Percentiles rank a stretch among this genome's conserved stretches.
These are phyloP conservation scores for Rhynchosporium graminicola DNA, from an alignment of 2,329 filamentous ascomycete species.

Conservation along the genomic window DNA sequence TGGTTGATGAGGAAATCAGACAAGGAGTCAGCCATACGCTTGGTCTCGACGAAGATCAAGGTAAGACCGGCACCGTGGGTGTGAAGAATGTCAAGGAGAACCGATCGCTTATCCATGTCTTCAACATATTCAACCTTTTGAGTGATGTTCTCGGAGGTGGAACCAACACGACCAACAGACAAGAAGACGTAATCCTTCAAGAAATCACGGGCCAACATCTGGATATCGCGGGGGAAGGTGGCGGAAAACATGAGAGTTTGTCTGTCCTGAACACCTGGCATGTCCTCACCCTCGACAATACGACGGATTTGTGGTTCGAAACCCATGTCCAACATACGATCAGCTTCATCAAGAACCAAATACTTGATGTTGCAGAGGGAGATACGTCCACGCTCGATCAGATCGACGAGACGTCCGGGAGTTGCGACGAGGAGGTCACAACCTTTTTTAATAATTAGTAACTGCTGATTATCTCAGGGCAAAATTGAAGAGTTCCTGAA, in stretches of 20 bases:
- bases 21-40: conserved; percentile 97
- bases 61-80: conserved; percentile 88
- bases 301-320: conserved; percentile 99
- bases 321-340: conserved; percentile 99
- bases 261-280: conserved; percentile 79
- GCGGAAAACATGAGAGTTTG: conserved; percentile 99
- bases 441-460: conserved; percentile 46
- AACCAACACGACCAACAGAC: conserved; percentile 96
- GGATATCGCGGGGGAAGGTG: conserved; percentile 98
- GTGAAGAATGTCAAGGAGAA: conserved; percentile 95
- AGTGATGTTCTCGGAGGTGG: conserved; percentile 99
- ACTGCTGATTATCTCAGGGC: no score
- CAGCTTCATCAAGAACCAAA: conserved; percentile 96
- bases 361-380: conserved; percentile 99
- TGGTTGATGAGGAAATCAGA: conserved; percentile 99
- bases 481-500: no score
- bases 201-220: conserved; percentile 98
- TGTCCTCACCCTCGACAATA: conserved; percentile 97
- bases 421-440: conserved; percentile 97
- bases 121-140: conserved; percentile 99
- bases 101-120: conserved; percentile 95
- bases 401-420: conserved; percentile 92
- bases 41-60: conserved; percentile 98
- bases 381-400: conserved; percentile 98
- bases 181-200: conserved; percentile 99